phyloP scores from a whole-genome alignment of 2,329 filamentous ascomycete genomes.

The Sporothrix sp. region DNA sequence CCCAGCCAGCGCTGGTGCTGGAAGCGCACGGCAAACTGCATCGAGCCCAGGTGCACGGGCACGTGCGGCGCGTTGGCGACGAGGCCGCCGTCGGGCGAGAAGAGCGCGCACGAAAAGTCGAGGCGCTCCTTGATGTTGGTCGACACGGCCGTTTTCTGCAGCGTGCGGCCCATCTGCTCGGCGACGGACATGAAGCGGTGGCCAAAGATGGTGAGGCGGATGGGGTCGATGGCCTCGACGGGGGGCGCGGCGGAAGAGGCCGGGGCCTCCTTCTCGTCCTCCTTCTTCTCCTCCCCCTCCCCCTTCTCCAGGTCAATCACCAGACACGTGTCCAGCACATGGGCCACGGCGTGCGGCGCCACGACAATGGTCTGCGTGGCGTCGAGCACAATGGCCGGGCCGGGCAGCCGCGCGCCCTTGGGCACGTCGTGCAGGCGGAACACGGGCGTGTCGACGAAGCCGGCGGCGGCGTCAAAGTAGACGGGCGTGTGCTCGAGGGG shows the following conservation, averaged over 20 bases:
- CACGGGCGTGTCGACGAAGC: conserved; percentile 67
- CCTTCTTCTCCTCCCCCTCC: no score
- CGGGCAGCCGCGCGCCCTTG: conserved; percentile 60
- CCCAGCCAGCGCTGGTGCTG: conserved; percentile 73
- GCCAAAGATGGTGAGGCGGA: conserved; percentile 68
- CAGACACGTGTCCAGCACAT: conserved; percentile 84
- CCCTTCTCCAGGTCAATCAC: conserved; percentile 61
- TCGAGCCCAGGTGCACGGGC: conserved; percentile 70
- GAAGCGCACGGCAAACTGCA: conserved; percentile 71
- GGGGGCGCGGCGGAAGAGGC: conserved; percentile 24
- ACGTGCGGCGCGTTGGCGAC: conserved; percentile 74
- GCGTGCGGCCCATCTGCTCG: conserved; percentile 70
- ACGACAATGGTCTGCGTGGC: conserved; percentile 87
- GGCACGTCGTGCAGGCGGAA: conserved; percentile 68
- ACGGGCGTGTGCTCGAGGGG: conserved; percentile 44
- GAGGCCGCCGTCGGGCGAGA: conserved; percentile 62
- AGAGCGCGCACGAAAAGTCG: conserved; percentile 75
- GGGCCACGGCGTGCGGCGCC: conserved; percentile 62
- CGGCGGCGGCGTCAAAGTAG: conserved; percentile 63
- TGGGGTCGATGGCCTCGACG: conserved; percentile 54
- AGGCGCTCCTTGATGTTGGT: conserved; percentile 76
- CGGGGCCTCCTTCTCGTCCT: no score
- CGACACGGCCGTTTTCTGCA: conserved; percentile 72
- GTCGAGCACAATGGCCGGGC: conserved; percentile 78
- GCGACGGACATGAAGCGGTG: conserved; percentile 81